These are phyloP conservation scores for Pseudocercospora ulei DNA, from an alignment of 2,329 filamentous ascomycete genomes.

Conservation along the genomic window DNA sequence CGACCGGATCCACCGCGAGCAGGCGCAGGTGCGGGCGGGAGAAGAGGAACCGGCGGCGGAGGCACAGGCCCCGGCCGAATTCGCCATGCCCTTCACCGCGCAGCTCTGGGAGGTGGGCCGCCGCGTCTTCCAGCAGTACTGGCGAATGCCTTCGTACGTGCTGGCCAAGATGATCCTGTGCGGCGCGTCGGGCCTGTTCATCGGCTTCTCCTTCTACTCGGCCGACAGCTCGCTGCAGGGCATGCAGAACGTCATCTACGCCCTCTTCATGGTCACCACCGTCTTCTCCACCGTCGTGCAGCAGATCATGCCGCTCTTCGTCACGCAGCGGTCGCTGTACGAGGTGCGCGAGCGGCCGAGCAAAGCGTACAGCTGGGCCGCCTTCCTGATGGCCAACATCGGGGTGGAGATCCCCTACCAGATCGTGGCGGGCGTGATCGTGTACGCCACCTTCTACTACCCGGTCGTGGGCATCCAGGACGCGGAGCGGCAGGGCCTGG, in stretches of 20 bases:
- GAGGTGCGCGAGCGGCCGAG: conserved; percentile 76
- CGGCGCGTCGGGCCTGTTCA: conserved; percentile 58
- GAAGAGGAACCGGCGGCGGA: conserved; percentile 39
- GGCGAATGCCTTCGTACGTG: conserved; percentile 81
- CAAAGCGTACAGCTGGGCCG: conserved; percentile 75
- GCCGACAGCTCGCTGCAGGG: conserved; percentile 60
- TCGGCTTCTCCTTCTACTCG: conserved; percentile 63
- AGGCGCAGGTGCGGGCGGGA: conserved; percentile 32
- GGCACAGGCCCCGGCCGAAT: conserved; percentile 59
- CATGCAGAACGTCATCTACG: conserved; percentile 77
- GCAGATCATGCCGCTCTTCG: conserved; percentile 78
- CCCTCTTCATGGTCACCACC: conserved; percentile 70
- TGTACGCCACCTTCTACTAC: conserved; percentile 79
- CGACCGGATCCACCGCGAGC: conserved; percentile 38
- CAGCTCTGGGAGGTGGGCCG: conserved; percentile 60
- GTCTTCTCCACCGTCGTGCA: conserved; percentile 72
- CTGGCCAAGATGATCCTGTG: conserved; percentile 70
- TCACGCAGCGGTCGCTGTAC: conserved; percentile 70
- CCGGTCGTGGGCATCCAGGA: too few relatives aligned
- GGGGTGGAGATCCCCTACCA: conserved; percentile 82
- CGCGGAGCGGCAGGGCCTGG: too few relatives aligned
- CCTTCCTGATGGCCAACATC: conserved; percentile 75
- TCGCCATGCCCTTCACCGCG: conserved; percentile 61
- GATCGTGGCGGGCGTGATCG: conserved; percentile 61
- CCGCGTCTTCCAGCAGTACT: conserved; percentile 84